Conservation (phyloP, 768 basidiomycete species). For the Leccinum olivaceopallidum region DNA sequence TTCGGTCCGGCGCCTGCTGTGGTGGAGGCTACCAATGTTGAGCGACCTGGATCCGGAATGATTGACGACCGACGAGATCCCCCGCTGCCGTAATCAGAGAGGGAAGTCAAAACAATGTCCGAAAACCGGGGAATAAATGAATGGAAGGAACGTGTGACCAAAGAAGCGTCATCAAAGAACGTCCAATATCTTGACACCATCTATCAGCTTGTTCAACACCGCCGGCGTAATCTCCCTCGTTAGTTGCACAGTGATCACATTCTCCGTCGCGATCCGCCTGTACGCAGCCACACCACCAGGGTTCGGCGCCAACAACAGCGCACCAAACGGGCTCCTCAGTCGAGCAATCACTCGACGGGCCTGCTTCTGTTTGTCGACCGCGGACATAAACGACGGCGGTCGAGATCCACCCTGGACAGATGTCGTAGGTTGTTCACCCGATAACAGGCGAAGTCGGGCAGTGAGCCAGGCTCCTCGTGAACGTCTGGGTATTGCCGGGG, state of each 20-base stretch:
- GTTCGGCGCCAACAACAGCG: background rate
- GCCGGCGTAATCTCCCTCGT: background rate
- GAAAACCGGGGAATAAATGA: no score
- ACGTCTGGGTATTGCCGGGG: background rate
- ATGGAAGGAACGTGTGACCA: no score
- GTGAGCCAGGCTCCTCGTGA: background rate
- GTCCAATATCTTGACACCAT: background rate
- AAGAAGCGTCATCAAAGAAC: background rate
- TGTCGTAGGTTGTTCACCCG: background rate
- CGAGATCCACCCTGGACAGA: background rate
- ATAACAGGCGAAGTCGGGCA: background rate
- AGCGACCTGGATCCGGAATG: constrained; percentile 85
- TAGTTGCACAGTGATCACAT: constrained; percentile 10
- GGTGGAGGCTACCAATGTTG: constrained; percentile 59
- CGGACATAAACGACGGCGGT: background rate
- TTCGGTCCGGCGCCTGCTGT: constrained; percentile 42
- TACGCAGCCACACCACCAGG: constrained; percentile 1
- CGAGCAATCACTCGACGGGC: background rate
- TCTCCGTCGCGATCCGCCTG: constrained; percentile 16
- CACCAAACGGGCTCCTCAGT: background rate
- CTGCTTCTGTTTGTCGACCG: background rate
- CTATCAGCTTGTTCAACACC: background rate
- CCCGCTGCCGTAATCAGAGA: constrained; percentile 75
- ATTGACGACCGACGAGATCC: constrained; percentile 80
- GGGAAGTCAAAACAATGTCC: constrained; percentile 32